Conservation (phyloP, 257 asterid species). For the Salvia hispanica region DNA sequence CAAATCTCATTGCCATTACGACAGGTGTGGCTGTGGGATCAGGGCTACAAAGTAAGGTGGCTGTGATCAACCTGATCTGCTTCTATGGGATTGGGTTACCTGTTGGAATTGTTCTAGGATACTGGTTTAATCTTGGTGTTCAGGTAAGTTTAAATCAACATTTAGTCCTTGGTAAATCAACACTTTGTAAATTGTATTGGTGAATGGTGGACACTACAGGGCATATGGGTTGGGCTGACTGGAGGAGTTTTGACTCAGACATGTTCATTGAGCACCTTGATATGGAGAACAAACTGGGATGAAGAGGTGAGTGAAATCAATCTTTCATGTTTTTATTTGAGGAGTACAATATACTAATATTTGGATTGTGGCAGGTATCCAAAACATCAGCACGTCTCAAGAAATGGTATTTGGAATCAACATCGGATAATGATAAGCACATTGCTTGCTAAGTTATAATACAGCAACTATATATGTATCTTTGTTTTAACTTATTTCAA, state of each 20-base stretch:
- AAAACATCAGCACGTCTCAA: constrained; percentile 36
- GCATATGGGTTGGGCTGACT: constrained; percentile 82
- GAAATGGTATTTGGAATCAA: constrained; percentile 48
- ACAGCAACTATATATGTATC: too few species aligned
- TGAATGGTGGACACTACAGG: constrained; percentile 36
- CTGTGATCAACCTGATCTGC: constrained; percentile 43
- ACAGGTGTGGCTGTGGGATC: constrained; percentile 66
- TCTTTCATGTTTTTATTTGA: neutral
- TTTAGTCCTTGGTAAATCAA: too few species aligned
- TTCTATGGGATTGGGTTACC: constrained; percentile 51
- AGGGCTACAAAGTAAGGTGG: constrained; percentile 54
- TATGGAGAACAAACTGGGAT: constrained; percentile 82
- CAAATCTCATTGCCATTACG: neutral
- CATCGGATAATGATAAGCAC: constrained; percentile 30
- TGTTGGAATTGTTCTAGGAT: constrained; percentile 50
- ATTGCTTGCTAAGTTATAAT: neutral
- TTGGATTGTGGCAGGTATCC: constrained; percentile 16
- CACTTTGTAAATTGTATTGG: neutral
- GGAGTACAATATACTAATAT: neutral
- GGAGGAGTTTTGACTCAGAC: constrained; percentile 56
- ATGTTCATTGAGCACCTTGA: constrained; percentile 58
- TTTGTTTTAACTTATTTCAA: too few species aligned
- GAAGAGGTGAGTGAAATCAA: constrained; percentile 52
- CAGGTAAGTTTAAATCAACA: constrained; percentile 20
- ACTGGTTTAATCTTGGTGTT: constrained; percentile 38